Conservation (phyloP, 108 stramenopile species). For the Chaetoceros muelleri region DNA sequence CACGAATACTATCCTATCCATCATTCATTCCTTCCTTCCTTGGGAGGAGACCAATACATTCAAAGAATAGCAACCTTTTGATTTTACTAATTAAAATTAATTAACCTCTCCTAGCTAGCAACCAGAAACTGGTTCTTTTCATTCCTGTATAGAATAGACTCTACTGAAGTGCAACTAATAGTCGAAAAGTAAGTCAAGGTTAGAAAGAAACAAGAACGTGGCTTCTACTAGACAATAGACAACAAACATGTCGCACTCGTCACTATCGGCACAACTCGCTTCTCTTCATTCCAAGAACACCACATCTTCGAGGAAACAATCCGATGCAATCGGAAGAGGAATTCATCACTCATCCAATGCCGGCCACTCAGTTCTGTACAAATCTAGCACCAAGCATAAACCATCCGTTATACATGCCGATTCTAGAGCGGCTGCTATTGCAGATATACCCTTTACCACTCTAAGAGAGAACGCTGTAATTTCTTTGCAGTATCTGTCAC, state of each 20-base stretch:
- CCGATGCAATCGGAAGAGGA: slow-evolving; percentile 50
- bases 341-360: slow-evolving; percentile 37
- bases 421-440: slow-evolving; percentile 35
- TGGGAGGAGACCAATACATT: too few relatives aligned
- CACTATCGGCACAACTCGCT: slow-evolving; percentile 38
- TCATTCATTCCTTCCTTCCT: too few relatives aligned
- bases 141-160: too few relatives aligned
- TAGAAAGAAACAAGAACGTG: too few relatives aligned
- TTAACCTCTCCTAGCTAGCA: too few relatives aligned
- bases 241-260: slow-evolving; percentile 7
- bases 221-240: neutral
- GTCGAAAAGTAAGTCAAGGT: too few relatives aligned
- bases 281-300: slow-evolving; percentile 16
- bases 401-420: slow-evolving; percentile 54
- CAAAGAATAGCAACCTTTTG: too few relatives aligned
- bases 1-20: too few relatives aligned
- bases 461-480: slow-evolving; percentile 51
- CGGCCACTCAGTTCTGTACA: slow-evolving; percentile 27
- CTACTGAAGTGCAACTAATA: too few relatives aligned
- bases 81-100: too few relatives aligned
- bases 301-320: slow-evolving; percentile 25
- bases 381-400: slow-evolving; percentile 18
- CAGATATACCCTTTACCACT: slow-evolving; percentile 40
- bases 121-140: too few relatives aligned
- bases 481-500: slow-evolving; percentile 21